These are phyloP conservation scores for Larix sibirica DNA, from an alignment of 83 land plant genomes.

Conservation along the genomic window DNA sequence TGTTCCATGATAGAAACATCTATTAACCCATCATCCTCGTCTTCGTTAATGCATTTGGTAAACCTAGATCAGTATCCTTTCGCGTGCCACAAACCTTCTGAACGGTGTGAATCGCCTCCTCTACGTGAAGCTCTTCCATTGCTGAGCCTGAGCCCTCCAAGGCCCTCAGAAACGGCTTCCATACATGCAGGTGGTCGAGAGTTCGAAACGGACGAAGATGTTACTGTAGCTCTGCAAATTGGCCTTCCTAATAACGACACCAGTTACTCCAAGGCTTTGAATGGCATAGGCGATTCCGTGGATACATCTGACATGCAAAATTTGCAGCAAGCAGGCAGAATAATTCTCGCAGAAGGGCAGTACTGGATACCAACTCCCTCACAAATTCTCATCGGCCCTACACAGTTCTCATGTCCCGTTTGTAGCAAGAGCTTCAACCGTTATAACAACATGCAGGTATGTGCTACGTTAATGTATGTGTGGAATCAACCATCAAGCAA, in stretches of 20 bases:
- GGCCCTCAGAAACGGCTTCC: neutral
- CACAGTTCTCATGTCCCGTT: conserved; percentile 72
- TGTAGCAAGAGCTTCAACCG: conserved; percentile 73
- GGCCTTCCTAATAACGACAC: conserved; percentile 29
- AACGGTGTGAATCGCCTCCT: conserved; percentile 33
- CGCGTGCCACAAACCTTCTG: neutral
- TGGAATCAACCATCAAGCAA: too few relatives aligned
- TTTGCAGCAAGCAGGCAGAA: conserved; percentile 4
- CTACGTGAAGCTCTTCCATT: conserved; percentile 53
- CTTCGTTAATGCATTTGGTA: neutral
- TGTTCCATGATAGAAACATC: neutral
- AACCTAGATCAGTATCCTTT: neutral
- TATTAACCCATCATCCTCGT: neutral
- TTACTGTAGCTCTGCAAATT: conserved; percentile 45
- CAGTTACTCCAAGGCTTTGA: conserved; percentile 3
- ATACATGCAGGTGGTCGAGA: neutral
- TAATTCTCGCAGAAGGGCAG: conserved; percentile 31
- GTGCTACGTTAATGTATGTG: neutral
- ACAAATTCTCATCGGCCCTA: conserved; percentile 73
- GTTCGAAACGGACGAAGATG: conserved; percentile 19
- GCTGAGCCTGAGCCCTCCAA: conserved; percentile 28
- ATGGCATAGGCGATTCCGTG: neutral
- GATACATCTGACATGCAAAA: neutral
- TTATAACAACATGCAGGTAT: conserved; percentile 78
- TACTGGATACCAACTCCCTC: conserved; percentile 81